phyloP scores from a whole-genome alignment of 768 basidiomycete genomes.

The Ramaria rubella region DNA sequence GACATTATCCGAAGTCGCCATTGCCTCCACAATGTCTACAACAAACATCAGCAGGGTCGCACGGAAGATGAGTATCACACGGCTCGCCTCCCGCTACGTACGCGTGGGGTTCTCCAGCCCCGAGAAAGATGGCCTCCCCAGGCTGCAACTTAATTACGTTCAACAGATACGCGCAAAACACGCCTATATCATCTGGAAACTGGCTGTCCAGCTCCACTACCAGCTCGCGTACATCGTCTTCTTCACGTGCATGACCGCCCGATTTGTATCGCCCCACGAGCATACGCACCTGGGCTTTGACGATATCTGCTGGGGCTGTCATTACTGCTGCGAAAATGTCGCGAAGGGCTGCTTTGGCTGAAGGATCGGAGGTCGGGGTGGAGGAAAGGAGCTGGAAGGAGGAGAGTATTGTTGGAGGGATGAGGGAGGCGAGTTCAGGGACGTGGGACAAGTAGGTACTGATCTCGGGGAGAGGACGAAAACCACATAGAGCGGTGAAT shows the following conservation, averaged over 20 bases:
- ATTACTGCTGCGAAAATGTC: conserved; percentile 79
- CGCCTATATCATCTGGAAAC: conserved; percentile 90
- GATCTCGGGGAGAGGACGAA: conserved; percentile 74
- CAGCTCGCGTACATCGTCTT: conserved; percentile 50
- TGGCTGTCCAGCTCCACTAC: conserved; percentile 50
- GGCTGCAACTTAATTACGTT: conserved; percentile 76
- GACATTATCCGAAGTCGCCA: conserved; percentile 99
- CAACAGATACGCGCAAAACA: conserved; percentile 84
- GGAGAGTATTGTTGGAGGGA: conserved; percentile 49
- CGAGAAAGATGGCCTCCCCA: conserved; percentile 90
- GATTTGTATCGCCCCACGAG: conserved; percentile 52
- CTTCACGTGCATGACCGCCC: conserved; percentile 32
- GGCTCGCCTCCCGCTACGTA: conserved; percentile 84
- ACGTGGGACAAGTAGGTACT: conserved; percentile 56
- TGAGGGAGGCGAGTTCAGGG: conserved; percentile 70
- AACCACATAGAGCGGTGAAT: conserved; percentile 89
- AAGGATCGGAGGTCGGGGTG: conserved; percentile 37
- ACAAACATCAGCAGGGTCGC: not conserved
- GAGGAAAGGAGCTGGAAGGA: conserved; percentile 41
- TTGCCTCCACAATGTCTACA: conserved; percentile 95
- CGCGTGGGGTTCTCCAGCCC: conserved; percentile 95
- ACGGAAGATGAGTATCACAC: not conserved
- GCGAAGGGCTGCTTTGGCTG: conserved; percentile 33
- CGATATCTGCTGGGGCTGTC: conserved; percentile 53
- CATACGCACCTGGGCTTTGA: conserved; percentile 46